These are phyloP conservation scores for Cercospora citrullina DNA, from an alignment of 2,329 filamentous ascomycete species.

Conservation along the genomic window DNA sequence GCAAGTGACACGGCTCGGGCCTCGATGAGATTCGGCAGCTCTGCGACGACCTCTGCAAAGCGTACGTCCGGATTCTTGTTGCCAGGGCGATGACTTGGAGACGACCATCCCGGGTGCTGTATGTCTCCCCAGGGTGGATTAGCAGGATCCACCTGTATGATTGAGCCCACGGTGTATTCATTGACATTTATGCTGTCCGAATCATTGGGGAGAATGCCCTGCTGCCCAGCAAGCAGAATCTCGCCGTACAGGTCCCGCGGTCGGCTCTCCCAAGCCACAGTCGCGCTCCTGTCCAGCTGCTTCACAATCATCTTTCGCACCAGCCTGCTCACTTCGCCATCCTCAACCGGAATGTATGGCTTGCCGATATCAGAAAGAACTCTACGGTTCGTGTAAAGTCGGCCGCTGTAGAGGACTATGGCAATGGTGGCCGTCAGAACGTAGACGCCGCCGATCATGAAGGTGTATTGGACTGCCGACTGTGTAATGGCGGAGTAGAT, in stretches of 20 bases:
- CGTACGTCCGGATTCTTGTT: conserved; percentile 77
- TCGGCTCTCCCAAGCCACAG: conserved; percentile 74
- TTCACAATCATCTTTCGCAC: conserved; percentile 75
- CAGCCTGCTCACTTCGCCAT: conserved; percentile 73
- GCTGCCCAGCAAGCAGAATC: conserved; percentile 34
- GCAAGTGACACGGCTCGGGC: conserved; percentile 88
- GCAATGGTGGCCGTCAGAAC: conserved; percentile 69
- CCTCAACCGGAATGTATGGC: conserved; percentile 79
- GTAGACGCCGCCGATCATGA: conserved; percentile 76
- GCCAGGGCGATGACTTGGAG: conserved; percentile 60
- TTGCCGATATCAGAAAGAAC: conserved; percentile 82
- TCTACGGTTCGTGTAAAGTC: conserved; percentile 83
- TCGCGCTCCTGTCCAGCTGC: conserved; percentile 72
- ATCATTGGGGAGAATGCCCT: conserved; percentile 32
- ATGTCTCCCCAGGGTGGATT: conserved; percentile 76
- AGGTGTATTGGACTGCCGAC: conserved; percentile 72
- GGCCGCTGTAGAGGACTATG: conserved; percentile 73
- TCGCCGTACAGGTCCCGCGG: conserved; percentile 59
- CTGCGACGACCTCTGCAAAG: conserved; percentile 76
- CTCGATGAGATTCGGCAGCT: conserved; percentile 87
- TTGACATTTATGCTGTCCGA: conserved; percentile 21
- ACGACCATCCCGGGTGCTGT: conserved; percentile 84
- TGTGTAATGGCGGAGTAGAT: conserved; percentile 73
- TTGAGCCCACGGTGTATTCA: conserved; percentile 34
- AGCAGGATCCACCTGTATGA: conserved; percentile 43